These are phyloP conservation scores for Picea abies DNA, from an alignment of 83 land plant genomes.

Conservation along the genomic window DNA sequence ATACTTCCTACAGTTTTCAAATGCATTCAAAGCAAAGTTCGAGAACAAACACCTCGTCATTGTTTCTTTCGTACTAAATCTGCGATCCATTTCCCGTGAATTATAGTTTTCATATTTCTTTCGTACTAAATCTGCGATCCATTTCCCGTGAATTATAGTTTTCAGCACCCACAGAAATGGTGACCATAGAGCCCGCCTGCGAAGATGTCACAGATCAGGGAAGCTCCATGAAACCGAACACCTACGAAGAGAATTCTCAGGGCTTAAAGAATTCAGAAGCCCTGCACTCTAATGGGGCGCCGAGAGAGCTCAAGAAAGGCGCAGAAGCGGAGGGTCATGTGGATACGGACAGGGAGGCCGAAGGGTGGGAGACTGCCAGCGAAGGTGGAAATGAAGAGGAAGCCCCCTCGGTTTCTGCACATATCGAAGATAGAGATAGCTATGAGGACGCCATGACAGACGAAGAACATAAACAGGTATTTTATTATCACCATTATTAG, in stretches of 20 bases:
- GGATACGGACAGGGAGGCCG: slow-evolving; percentile 17
- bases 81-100: background rate
- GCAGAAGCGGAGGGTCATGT: slow-evolving; percentile 8
- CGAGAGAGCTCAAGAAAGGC: background rate
- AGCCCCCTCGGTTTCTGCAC: background rate
- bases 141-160: background rate
- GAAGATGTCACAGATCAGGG: background rate
- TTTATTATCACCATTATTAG: too few relatives aligned
- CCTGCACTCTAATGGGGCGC: background rate
- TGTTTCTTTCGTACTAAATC: too few relatives aligned
- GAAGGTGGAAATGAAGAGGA: slow-evolving; percentile 26
- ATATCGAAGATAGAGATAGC: slow-evolving; percentile 2
- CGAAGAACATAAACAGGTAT: too few relatives aligned
- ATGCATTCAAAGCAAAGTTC: too few relatives aligned
- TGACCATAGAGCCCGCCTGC: slow-evolving; percentile 16
- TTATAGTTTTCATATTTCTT: background rate
- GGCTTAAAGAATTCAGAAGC: background rate
- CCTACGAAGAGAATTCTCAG: slow-evolving; percentile 10
- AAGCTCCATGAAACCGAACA: background rate
- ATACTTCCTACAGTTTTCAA: too few relatives aligned
- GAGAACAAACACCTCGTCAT: too few relatives aligned
- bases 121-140: background rate
- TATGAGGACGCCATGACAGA: too few relatives aligned
- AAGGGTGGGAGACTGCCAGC: slow-evolving; percentile 57
- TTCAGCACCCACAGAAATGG: background rate